Evolutionary conservation across 495 filamentous ascomycete genomes (phyloP).

Genomic region (Penicillium manginii): DNA sequence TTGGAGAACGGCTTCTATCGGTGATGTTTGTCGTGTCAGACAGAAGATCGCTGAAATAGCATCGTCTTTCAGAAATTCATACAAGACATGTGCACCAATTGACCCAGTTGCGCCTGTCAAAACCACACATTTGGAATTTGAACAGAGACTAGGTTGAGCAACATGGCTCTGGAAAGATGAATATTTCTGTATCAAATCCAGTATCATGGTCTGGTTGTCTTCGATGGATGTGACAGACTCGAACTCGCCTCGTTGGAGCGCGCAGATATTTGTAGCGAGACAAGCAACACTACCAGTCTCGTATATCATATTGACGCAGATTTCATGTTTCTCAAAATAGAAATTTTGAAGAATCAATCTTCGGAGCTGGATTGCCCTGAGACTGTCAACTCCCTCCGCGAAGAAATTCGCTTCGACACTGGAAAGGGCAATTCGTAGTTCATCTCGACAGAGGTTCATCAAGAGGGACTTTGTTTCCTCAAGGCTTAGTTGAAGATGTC

Average conservation of each 20-base stretch:
- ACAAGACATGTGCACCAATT: slow-evolving; percentile 58
- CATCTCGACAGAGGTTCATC: slow-evolving; percentile 40
- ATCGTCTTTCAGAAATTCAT: slow-evolving; percentile 48
- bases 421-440: slow-evolving; percentile 44
- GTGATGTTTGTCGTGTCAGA: slow-evolving; percentile 47
- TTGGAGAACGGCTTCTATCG: slow-evolving; percentile 29
- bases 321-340: slow-evolving; percentile 29
- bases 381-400: slow-evolving; percentile 59
- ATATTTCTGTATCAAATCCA: slow-evolving; percentile 53
- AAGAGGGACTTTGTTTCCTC: slow-evolving; percentile 46
- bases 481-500: slow-evolving; percentile 40
- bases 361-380: slow-evolving; percentile 62
- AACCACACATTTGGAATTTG: slow-evolving; percentile 36
- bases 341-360: slow-evolving; percentile 52
- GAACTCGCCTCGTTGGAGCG: slow-evolving; percentile 39
- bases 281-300: slow-evolving; percentile 51
- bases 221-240: slow-evolving; percentile 18
- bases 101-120: slow-evolving; percentile 64
- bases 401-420: slow-evolving; percentile 55
- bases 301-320: slow-evolving; percentile 53
- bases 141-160: slow-evolving; percentile 28
- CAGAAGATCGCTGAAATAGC: slow-evolving; percentile 54
- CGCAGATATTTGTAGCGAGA: slow-evolving; percentile 50
- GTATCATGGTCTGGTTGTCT: slow-evolving; percentile 43
- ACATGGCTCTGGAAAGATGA: slow-evolving; percentile 45